These are phyloP conservation scores for Phylloporus sp. DNA, from an alignment of 768 basidiomycete species.

Conservation along the genomic window DNA sequence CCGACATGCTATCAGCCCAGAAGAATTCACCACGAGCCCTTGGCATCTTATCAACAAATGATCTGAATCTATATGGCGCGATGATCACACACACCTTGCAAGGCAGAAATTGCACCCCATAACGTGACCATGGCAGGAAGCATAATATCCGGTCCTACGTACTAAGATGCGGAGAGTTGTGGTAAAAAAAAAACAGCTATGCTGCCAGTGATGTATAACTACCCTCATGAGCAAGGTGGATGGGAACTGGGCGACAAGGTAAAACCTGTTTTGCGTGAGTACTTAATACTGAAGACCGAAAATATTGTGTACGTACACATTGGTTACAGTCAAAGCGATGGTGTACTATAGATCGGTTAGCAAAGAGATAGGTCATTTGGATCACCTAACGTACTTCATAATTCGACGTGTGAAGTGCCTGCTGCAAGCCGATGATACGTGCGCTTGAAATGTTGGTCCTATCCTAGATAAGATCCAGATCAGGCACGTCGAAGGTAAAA, in stretches of 20 bases:
- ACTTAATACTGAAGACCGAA: background rate
- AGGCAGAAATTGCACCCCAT: conserved; percentile 60
- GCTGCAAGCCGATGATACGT: conserved; percentile 56
- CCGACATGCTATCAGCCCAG: conserved; percentile 49
- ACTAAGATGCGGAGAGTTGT: conserved; percentile 12
- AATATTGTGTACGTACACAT: conserved; percentile 14
- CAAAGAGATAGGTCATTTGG: too few relatives aligned
- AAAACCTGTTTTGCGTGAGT: conserved; percentile 31
- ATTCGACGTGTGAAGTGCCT: conserved; percentile 36
- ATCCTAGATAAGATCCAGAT: conserved; percentile 20
- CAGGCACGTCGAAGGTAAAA: background rate
- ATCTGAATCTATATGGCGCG: background rate
- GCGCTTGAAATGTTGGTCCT: conserved; percentile 53
- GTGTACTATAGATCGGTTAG: conserved; percentile 27
- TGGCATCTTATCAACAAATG: background rate
- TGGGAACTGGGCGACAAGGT: conserved; percentile 54
- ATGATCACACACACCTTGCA: conserved; percentile 44
- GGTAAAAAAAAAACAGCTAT: too few relatives aligned
- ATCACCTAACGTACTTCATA: conserved; percentile 31
- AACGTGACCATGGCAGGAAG: conserved; percentile 58
- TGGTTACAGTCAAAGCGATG: conserved; percentile 29
- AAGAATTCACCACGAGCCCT: conserved; percentile 47
- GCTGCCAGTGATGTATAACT: background rate
- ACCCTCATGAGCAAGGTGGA: conserved; percentile 55
- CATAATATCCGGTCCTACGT: conserved; percentile 49